These are phyloP conservation scores for Boletus rubropictus DNA, from an alignment of 768 basidiomycete species.

Conservation along the genomic window DNA sequence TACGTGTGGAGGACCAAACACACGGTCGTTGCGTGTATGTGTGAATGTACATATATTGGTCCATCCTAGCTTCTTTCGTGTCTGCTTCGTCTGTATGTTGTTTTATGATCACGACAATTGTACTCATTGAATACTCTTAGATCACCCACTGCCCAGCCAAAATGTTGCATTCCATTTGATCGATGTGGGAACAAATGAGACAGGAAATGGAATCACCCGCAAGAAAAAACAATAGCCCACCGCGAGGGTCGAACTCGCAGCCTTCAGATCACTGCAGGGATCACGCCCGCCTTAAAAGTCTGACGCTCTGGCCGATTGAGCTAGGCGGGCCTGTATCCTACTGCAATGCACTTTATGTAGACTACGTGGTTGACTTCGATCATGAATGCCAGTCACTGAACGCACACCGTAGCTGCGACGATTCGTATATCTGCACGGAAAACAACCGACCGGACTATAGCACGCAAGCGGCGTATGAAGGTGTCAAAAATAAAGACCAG, in stretches of 20 bases:
- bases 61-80: slow-evolving; percentile 3
- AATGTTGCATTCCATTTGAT: slow-evolving; percentile 6
- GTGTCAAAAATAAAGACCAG: neutral
- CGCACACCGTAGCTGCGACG: neutral
- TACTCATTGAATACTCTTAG: slow-evolving; percentile 17
- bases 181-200: neutral
- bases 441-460: neutral
- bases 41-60: slow-evolving; percentile 8
- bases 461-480: slow-evolving; percentile 4
- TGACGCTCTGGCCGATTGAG: slow-evolving; percentile 61
- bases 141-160: slow-evolving; percentile 11
- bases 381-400: slow-evolving; percentile 3
- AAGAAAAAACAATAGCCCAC: slow-evolving; percentile 49
- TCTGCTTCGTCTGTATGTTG: slow-evolving; percentile 16
- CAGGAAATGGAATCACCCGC: neutral
- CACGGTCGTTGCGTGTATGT: slow-evolving; percentile 5
- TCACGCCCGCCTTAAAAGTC: slow-evolving; percentile 38
- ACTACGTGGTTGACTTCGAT: neutral
- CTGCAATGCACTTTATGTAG: neutral
- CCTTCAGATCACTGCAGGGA: slow-evolving; percentile 54
- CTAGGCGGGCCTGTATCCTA: slow-evolving; percentile 41
- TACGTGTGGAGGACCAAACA: slow-evolving; percentile 18
- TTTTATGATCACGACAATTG: slow-evolving; percentile 12
- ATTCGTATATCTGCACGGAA: neutral
- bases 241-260: slow-evolving; percentile 84